Percentiles rank a stretch among this genome's conserved stretches.
Evolutionary conservation across 371 early-diverging fungal species (phyloP).

Genomic region (Mitosporidium daphniae): DNA sequence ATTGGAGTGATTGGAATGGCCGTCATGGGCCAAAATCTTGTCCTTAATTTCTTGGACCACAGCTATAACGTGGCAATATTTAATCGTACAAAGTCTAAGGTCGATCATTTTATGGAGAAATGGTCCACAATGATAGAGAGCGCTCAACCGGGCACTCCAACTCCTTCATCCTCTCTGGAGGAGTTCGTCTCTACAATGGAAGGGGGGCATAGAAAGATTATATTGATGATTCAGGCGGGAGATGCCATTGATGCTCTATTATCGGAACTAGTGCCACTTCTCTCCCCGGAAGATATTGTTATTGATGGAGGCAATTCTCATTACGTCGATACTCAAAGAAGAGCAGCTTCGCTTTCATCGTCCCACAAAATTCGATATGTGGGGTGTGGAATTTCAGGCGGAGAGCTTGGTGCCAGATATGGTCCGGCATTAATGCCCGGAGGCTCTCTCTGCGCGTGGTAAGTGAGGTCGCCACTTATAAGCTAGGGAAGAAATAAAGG

Average conservation of each 20-base stretch:
- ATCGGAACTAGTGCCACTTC: conserved; percentile 32
- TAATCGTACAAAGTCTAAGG: conserved; percentile 83
- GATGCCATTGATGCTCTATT: conserved; percentile 73
- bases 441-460: conserved; percentile 63
- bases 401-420: conserved; percentile 92
- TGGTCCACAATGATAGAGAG: conserved; percentile 42
- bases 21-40: conserved; percentile 94
- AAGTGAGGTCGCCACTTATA: conserved; percentile 2
- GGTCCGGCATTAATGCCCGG: conserved; percentile 97
- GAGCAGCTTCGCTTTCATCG: conserved; percentile 40
- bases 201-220: conserved; percentile 65
- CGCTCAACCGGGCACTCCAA: background rate
- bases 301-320: conserved; percentile 97
- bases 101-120: conserved; percentile 54
- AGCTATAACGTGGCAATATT: conserved; percentile 33
- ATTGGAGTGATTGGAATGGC: conserved; percentile 95
- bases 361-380: conserved; percentile 58
- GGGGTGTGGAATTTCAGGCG: conserved; percentile 93
- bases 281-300: conserved; percentile 67
- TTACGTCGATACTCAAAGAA: conserved; percentile 74
- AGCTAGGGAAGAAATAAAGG: conserved; percentile 29
- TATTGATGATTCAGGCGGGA: conserved; percentile 90
- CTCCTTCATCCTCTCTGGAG: conserved; percentile 28
- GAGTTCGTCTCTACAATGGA: conserved; percentile 64
- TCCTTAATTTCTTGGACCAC: conserved; percentile 86